A percentile compares a stretch with the other conserved stretches of the same genome.
These are phyloP conservation scores for Aristolochia fimbriata DNA, from an alignment of 164 flowering plant species.

Conservation along the genomic window DNA sequence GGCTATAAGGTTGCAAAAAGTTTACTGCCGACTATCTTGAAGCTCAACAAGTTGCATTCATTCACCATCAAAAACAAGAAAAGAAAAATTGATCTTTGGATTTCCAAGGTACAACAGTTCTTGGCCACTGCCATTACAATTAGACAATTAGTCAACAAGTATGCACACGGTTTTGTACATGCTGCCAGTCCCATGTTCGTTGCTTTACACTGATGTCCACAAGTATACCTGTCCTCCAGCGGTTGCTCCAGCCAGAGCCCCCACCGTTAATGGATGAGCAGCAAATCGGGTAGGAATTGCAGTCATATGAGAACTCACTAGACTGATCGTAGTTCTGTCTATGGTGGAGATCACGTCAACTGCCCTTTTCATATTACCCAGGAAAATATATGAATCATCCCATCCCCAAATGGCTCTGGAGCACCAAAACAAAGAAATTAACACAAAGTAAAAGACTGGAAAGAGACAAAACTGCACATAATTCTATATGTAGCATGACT, in stretches of 20 bases:
- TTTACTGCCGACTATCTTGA: too few species aligned
- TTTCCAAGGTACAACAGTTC: not conserved
- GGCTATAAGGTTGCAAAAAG: too few species aligned
- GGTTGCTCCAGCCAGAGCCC: conserved; percentile 70
- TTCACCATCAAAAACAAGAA: too few species aligned
- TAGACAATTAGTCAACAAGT: too few species aligned
- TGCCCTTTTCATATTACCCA: conserved; percentile 71
- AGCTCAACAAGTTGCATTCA: too few species aligned
- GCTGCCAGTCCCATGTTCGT: not conserved
- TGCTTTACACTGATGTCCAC: conserved; percentile 30
- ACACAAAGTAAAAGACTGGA: not conserved
- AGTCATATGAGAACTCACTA: conserved; percentile 48
- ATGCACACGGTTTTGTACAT: not conserved
- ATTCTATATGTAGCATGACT: too few species aligned
- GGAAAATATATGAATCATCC: conserved; percentile 66
- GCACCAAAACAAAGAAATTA: not conserved
- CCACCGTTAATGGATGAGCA: conserved; percentile 61
- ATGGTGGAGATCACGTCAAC: conserved; percentile 60
- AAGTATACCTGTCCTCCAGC: conserved; percentile 73
- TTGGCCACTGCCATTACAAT: not conserved
- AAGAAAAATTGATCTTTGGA: too few species aligned
- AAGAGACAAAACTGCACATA: too few species aligned
- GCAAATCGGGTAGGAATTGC: conserved; percentile 84
- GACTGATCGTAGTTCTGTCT: conserved; percentile 19
- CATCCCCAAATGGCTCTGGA: conserved; percentile 93